Conservation (phyloP, 1,284 basidiomycete genomes). For the Exobasidium rhododendri region DNA sequence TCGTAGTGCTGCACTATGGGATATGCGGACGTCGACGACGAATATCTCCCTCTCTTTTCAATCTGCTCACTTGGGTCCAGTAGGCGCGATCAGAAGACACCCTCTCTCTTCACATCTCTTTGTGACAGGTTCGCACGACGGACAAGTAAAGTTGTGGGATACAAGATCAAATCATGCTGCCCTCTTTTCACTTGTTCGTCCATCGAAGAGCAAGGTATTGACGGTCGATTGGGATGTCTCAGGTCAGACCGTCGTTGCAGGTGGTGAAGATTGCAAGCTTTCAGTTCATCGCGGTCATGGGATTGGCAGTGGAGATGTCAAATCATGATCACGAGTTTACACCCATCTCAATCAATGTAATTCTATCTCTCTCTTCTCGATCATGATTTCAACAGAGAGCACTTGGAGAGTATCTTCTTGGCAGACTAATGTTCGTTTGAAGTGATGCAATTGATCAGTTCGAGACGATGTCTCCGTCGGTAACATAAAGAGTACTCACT, state of each 20-base stretch:
- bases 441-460: too few relatives aligned
- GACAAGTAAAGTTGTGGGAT: slow-evolving; percentile 46
- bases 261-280: slow-evolving; percentile 45
- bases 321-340: not conserved
- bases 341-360: not conserved
- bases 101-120: slow-evolving; percentile 37
- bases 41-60: slow-evolving; percentile 18
- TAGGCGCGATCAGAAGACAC: slow-evolving; percentile 30
- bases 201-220: slow-evolving; percentile 29
- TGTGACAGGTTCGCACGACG: slow-evolving; percentile 34
- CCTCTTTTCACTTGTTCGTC: slow-evolving; percentile 38
- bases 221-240: slow-evolving; percentile 41
- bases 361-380: slow-evolving; percentile 20
- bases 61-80: slow-evolving; percentile 38
- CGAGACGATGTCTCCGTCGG: too few relatives aligned
- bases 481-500: slow-evolving; percentile 13
- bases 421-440: too few relatives aligned
- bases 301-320: slow-evolving; percentile 22
- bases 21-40: slow-evolving; percentile 26
- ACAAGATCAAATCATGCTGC: slow-evolving; percentile 38
- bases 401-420: slow-evolving; percentile 56
- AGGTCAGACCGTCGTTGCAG: slow-evolving; percentile 44
- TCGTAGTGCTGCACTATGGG: slow-evolving; percentile 44
- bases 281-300: slow-evolving; percentile 30
- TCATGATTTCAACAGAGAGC: slow-evolving; percentile 56